Conservation (phyloP, 2,329 filamentous ascomycete genomes). For the Alternaria sp. region DNA sequence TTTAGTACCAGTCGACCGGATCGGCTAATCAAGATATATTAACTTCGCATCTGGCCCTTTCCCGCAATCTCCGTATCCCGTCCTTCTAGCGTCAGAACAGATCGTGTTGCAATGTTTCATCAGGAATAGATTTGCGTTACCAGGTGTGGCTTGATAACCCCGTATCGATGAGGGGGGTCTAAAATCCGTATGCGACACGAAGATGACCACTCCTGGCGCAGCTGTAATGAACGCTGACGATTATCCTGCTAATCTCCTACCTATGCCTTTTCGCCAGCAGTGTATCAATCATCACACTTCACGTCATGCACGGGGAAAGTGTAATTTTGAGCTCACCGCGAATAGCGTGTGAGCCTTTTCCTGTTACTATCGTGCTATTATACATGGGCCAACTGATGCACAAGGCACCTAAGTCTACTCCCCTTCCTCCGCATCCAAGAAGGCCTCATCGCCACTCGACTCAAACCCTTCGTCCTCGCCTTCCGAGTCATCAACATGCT, state of each 20-base stretch:
- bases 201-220: no score
- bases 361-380: not conserved
- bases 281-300: not conserved
- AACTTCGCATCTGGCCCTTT: not conserved
- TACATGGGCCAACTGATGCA: not conserved
- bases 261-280: no score
- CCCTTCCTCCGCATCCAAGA: constrained; percentile 1
- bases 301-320: not conserved
- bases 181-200: no score
- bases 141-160: no score
- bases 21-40: constrained; percentile 3
- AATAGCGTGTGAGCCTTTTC: not conserved
- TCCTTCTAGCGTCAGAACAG: not conserved
- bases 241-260: no score
- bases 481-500: constrained; percentile 24
- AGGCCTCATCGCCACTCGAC: constrained; percentile 11
- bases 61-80: not conserved
- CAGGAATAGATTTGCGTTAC: no score
- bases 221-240: no score
- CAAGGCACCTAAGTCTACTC: not conserved
- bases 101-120: no score
- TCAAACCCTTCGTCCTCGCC: constrained; percentile 8
- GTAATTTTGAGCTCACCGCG: not conserved
- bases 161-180: no score
- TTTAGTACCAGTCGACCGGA: constrained; percentile 14